These are phyloP conservation scores for Penicillium canescens DNA, from an alignment of 495 filamentous ascomycete species.

Conservation along the genomic window DNA sequence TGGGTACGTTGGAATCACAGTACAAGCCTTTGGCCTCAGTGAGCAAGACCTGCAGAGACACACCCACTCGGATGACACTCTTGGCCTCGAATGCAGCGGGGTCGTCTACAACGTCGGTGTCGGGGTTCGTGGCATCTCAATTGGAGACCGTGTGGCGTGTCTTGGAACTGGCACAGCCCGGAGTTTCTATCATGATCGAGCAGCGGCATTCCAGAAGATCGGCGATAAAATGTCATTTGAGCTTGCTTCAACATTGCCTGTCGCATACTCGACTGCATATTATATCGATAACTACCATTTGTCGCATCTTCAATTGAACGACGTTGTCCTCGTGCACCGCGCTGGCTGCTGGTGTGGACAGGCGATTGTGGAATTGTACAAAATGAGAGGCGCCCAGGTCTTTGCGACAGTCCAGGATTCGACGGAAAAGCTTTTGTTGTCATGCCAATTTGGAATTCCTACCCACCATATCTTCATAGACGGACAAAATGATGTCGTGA, in stretches of 20 bases:
- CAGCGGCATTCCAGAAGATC: constrained; percentile 21
- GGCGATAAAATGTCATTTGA: constrained; percentile 10
- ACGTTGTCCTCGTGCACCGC: constrained; percentile 4
- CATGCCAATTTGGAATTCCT: constrained; percentile 1
- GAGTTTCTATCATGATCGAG: constrained; percentile 17
- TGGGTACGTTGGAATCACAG: constrained; percentile 29
- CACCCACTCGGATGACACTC: constrained; percentile 17
- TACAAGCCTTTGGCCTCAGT: constrained; percentile 38
- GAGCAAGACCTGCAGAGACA: constrained; percentile 34
- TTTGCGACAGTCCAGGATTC: constrained; percentile 2
- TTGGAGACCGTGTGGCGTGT: constrained; percentile 50
- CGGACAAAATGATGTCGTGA: constrained; percentile 3
- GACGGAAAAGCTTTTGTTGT: background rate
- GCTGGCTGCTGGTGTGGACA: constrained; percentile 12
- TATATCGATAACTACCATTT: constrained; percentile 6
- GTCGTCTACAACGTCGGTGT: constrained; percentile 33
- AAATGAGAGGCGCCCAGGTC: background rate
- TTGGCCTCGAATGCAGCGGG: constrained; percentile 48
- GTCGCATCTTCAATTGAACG: background rate
- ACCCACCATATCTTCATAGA: background rate
- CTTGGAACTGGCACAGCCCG: constrained; percentile 22
- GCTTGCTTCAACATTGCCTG: constrained; percentile 9
- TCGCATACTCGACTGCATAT: constrained; percentile 14
- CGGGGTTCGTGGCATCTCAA: constrained; percentile 25
- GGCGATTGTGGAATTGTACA: constrained; percentile 13